A percentile compares a stretch with the other conserved stretches of the same genome.
phyloP scores from a whole-genome alignment of 1,284 basidiomycete species.

The Coniferiporia sulphurascens region DNA sequence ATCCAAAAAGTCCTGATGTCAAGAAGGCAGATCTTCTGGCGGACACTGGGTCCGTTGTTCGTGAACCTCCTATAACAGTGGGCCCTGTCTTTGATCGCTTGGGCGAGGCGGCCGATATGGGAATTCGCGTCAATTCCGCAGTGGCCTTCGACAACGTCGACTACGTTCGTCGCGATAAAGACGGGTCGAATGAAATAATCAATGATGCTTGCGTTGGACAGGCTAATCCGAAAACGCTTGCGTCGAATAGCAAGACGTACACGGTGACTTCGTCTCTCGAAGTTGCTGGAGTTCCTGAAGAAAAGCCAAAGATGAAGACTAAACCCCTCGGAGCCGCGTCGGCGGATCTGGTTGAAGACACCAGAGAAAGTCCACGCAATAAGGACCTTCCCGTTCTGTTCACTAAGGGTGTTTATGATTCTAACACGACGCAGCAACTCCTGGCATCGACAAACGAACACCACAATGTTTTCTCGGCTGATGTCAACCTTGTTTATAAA shows the following conservation, averaged over 20 bases:
- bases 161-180: background rate
- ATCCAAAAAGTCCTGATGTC: background rate
- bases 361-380: background rate
- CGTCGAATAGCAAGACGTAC: background rate
- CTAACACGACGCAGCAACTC: background rate
- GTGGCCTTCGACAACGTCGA: background rate
- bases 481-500: background rate
- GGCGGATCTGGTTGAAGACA: conserved; percentile 29
- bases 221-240: background rate
- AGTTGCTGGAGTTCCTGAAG: background rate
- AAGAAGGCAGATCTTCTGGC: conserved; percentile 6
- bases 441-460: background rate
- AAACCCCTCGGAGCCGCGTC: conserved; percentile 19
- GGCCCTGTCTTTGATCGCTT: background rate
- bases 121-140: background rate
- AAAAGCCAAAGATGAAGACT: background rate
- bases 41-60: background rate
- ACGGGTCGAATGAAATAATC: background rate
- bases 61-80: background rate
- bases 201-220: background rate
- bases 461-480: background rate
- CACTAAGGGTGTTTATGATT: background rate
- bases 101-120: background rate
- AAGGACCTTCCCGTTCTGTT: background rate
- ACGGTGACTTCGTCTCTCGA: background rate